These are phyloP conservation scores for Piloderma croceum DNA, from an alignment of 768 basidiomycete species.

Conservation along the genomic window DNA sequence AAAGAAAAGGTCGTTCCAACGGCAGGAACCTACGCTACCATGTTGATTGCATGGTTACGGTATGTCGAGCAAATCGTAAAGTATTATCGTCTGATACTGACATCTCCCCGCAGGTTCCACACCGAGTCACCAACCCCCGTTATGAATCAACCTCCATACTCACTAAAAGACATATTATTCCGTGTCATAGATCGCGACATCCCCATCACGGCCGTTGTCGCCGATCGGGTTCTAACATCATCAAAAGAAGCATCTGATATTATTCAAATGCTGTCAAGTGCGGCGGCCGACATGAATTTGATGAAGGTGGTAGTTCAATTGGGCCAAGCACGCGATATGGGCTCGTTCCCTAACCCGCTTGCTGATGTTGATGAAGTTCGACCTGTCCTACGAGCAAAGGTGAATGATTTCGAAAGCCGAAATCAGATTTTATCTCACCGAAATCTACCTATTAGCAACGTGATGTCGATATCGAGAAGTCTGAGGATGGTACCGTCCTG, in stretches of 20 bases:
- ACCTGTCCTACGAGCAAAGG: slow-evolving; percentile 51
- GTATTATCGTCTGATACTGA: no score
- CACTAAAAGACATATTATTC: slow-evolving; percentile 32
- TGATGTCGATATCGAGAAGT: slow-evolving; percentile 15
- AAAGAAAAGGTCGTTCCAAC: slow-evolving; percentile 50
- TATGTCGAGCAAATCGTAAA: no score
- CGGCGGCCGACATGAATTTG: slow-evolving; percentile 53
- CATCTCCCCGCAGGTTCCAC: slow-evolving; percentile 29
- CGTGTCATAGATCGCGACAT: slow-evolving; percentile 46
- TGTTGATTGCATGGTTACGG: slow-evolving; percentile 58
- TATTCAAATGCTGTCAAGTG: slow-evolving; percentile 50
- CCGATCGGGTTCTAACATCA: slow-evolving; percentile 50
- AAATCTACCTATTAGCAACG: slow-evolving; percentile 1
- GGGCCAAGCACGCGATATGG: slow-evolving; percentile 46
- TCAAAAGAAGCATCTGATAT: slow-evolving; percentile 51
- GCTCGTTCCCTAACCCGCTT: slow-evolving; percentile 37
- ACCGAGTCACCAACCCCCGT: slow-evolving; percentile 26
- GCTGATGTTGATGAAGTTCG: slow-evolving; percentile 52
- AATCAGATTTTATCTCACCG: not conserved
- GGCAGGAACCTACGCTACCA: slow-evolving; percentile 58
- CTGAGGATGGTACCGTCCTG: slow-evolving; percentile 12
- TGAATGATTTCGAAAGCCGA: no score
- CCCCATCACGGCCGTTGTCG: slow-evolving; percentile 44
- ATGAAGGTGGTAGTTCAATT: slow-evolving; percentile 49
- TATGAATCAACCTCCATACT: slow-evolving; percentile 10